Evolutionary conservation across 1,139 yeast species (phyloP), one percentile per base, ranked within the genome.

Genomic region (Saccharomyces hybrid): DNA sequence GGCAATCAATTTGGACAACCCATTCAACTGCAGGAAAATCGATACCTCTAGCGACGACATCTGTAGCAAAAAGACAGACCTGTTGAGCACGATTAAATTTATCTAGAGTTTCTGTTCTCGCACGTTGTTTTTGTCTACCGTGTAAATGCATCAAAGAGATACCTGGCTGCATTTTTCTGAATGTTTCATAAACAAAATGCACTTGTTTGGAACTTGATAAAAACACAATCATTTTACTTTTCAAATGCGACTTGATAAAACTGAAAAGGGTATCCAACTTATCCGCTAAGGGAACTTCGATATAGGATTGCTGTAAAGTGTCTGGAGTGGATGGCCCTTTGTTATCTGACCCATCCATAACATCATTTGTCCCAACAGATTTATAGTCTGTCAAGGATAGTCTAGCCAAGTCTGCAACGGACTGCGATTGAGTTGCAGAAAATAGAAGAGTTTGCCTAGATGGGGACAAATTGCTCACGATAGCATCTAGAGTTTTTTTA

Each of bases 11-110:
- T 71, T 93, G 99, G 11, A 93, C 76, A 23, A 93, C 97, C 99
- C 99, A 93, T 66, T 93, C 97, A 54, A 93, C 89, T 1, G 96
- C 86, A 0, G 99, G 99, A 73, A 95, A 91, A 73, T 93, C 99
- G 54, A 93, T 80, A 13, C 99, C 99, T 70, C 99, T 79, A 0
- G 99, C 98, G 30, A 91, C 98, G 54, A 93, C 88, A 74, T 93
- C 99, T 0, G 99, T 93, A 2, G 98, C 96, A 69, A 93, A 86
- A 50, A 93, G 74, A 73, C 97, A 91, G 13, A 89, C 93, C 58
- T 88, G 83, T 62, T 87, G 90, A 1, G 97, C 88, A 56, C 86
- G 83, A 13, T 95, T 82, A 68, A 91, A 93, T 70, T 90, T 88
- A 58, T 80, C 79, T 1, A 96, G 84, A 9, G 96, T 88, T 67